Conservation (phyloP, 345 rosid species). For the Carallia pectinifolia region DNA sequence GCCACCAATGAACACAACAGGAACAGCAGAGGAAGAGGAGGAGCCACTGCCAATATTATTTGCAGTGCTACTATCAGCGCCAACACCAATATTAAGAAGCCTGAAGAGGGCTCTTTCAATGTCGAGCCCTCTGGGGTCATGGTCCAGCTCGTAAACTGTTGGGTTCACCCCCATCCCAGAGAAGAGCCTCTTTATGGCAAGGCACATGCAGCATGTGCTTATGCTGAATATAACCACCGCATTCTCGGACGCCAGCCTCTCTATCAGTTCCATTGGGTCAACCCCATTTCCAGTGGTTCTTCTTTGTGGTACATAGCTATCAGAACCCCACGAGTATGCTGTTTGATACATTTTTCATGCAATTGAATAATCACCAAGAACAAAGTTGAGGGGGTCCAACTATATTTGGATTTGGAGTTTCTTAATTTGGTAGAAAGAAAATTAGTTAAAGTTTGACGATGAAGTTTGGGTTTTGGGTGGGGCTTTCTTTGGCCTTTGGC, state of each 20-base stretch:
- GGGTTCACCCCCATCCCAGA: slow-evolving; percentile 95
- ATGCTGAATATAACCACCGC: slow-evolving; percentile 92
- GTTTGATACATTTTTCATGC: slow-evolving; percentile 49
- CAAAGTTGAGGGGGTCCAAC: background rate
- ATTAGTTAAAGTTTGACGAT: too few relatives aligned
- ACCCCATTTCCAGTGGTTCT: slow-evolving; percentile 11
- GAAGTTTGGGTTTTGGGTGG: too few relatives aligned
- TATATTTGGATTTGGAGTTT: too few relatives aligned
- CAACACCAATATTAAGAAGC: slow-evolving; percentile 29
- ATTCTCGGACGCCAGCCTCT: slow-evolving; percentile 67
- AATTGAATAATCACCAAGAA: background rate
- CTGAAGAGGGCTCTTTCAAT: slow-evolving; percentile 62
- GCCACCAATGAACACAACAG: slow-evolving; percentile 92
- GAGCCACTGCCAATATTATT: background rate
- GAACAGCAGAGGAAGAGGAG: slow-evolving; percentile 52
- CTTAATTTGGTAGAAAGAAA: too few relatives aligned
- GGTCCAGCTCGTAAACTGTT: slow-evolving; percentile 80
- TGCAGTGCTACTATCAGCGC: too few relatives aligned
- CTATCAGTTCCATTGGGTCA: slow-evolving; percentile 53
- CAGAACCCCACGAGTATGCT: slow-evolving; percentile 50
- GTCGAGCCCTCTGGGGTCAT: slow-evolving; percentile 69
- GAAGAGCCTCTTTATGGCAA: slow-evolving; percentile 77
- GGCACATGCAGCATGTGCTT: slow-evolving; percentile 97
- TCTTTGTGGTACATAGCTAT: slow-evolving; percentile 31
- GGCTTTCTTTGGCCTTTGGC: too few relatives aligned